Base-by-base conservation (phyloP, 768 basidiomycete species). In the Mycena belliarum region DNA sequence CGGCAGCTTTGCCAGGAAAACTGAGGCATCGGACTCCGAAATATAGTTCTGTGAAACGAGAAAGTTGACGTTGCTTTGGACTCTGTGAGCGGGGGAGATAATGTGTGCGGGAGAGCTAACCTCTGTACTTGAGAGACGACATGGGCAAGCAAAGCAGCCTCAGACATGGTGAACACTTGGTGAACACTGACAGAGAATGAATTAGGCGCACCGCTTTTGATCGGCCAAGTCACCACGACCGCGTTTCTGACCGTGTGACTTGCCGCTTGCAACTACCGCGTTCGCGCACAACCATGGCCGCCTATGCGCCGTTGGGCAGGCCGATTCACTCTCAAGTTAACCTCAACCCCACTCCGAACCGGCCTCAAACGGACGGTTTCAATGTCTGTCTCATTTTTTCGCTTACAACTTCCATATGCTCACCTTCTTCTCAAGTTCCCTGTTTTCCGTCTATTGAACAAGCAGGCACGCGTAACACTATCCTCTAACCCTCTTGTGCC, bases 391-490 rank as follows among this genome's bases (percentile, higher is more conserved):
- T 29, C 29, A 25, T 62, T 57, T 50, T 52, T 15, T 35, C 14
- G 14, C 33, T 35, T 14, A 15, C 33, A 35, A 52, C 29, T 25
- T 50, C 52, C 44, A 29, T 42, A 26, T 10, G 33, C 25, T 57
- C 35, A 20, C 57, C 38, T 12, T 40, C 38, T 14, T n/a, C 16
- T 25, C 32, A 23, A 83, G 82, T 83, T 75, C 65, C 81, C 81
- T 4, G 69, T 71, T 24, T 79, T 82, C 63, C 77, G 77, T 20
- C 76, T 78, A 35, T 66, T 82, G 42, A 82, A 82, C 69, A 91
- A 88, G 67, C 82, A 84, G 48, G 73, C 82, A 33, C 86, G 91
- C 61, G 75, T 89, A 41, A 76, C 79, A 47, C 68, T 93, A 9
- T 92, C 90, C 15, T 72, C 78, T 1, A 65, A 79, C 18, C 73